Percentiles rank a stretch among this genome's conserved stretches.
Evolutionary conservation across 2,329 filamentous ascomycete species (phyloP).

Genomic region (Hyphodiscus sp.): DNA sequence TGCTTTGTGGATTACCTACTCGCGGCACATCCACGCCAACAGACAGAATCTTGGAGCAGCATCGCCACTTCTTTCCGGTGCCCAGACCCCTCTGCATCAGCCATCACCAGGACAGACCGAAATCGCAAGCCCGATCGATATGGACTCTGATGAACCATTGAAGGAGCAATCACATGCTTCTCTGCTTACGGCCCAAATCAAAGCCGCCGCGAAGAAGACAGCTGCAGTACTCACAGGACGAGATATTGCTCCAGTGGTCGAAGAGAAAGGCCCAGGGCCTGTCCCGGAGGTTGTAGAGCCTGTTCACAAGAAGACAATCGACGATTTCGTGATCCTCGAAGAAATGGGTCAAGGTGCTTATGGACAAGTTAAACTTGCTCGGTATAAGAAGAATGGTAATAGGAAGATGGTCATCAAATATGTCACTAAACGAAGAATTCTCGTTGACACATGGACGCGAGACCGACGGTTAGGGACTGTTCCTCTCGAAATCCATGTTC

Average conservation of each 20-base stretch:
- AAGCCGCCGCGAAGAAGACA: slow-evolving; percentile 48
- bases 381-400: slow-evolving; percentile 67
- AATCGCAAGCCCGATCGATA: slow-evolving; percentile 49
- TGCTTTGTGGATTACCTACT: slow-evolving; percentile 96
- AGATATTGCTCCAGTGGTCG: slow-evolving; percentile 28
- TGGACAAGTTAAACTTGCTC: slow-evolving; percentile 90
- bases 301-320: slow-evolving; percentile 72
- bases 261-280: slow-evolving; percentile 28
- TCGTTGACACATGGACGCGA: slow-evolving; percentile 97
- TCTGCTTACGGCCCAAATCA: slow-evolving; percentile 49
- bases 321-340: slow-evolving; percentile 87
- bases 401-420: slow-evolving; percentile 95
- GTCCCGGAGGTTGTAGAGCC: slow-evolving; percentile 31
- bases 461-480: slow-evolving; percentile 91
- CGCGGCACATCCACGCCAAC: slow-evolving; percentile 78
- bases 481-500: slow-evolving; percentile 91
- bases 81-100: slow-evolving; percentile 68
- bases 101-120: slow-evolving; percentile 70
- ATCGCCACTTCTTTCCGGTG: slow-evolving; percentile 57
- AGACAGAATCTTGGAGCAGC: slow-evolving; percentile 53
- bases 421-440: slow-evolving; percentile 91
- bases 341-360: slow-evolving; percentile 99
- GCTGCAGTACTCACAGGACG: slow-evolving; percentile 45
- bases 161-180: slow-evolving; percentile 36
- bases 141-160: slow-evolving; percentile 45